Evolutionary conservation across 306 rosid genomes (phyloP).

Genomic region (Cucurbita argyrosperma): DNA sequence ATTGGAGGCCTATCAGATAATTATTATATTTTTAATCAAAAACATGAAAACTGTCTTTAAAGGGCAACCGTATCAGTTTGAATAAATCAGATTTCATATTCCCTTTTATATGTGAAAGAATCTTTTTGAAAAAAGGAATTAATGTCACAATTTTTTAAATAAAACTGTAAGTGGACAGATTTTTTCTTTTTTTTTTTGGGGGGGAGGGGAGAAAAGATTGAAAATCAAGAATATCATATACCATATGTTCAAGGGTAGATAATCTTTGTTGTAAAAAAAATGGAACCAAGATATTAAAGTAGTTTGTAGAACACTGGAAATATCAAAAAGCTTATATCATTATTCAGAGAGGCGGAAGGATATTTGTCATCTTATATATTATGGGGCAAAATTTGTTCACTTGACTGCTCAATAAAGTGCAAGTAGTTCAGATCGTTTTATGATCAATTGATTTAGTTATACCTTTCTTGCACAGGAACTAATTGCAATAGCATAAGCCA

Average conservation of each 20-base stretch:
- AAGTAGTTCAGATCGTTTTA: background rate
- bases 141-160: background rate
- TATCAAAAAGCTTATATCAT: background rate
- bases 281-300: background rate
- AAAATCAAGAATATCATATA: background rate
- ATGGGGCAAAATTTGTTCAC: background rate
- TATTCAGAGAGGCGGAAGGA: background rate
- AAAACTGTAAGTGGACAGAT: background rate
- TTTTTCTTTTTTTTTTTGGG: background rate
- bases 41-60: too few species aligned
- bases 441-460: constrained; percentile 1
- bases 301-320: background rate
- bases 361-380: too few species aligned
- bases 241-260: background rate
- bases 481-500: constrained; percentile 91
- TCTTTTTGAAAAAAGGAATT: background rate
- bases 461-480: constrained; percentile 93
- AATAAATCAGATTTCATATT: background rate
- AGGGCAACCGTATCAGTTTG: too few species aligned
- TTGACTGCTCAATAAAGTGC: background rate
- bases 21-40: too few species aligned
- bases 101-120: background rate
- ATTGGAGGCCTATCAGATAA: too few species aligned
- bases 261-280: background rate
- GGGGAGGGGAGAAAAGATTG: background rate